Evolutionary conservation across 805 yeast species (phyloP).

Genomic region (Nakazawaea populi): DNA sequence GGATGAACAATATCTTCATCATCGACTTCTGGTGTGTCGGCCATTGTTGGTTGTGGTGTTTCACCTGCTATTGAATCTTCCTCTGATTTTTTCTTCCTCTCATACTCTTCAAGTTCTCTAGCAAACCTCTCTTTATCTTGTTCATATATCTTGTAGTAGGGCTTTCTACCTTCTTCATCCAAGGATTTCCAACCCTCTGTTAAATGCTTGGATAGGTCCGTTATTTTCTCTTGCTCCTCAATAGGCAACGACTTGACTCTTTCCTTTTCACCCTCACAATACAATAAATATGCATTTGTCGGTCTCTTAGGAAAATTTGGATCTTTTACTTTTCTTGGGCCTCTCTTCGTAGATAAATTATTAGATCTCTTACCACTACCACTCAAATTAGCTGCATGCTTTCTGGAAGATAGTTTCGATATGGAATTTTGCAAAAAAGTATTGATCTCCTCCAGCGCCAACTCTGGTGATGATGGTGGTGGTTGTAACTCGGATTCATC

Average conservation of each 20-base stretch:
- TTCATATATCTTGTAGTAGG: slow-evolving; percentile 69
- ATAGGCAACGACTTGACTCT: slow-evolving; percentile 51
- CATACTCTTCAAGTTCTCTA: slow-evolving; percentile 54
- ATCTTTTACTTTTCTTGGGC: slow-evolving; percentile 48
- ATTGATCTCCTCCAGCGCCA: slow-evolving; percentile 17
- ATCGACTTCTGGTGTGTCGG: not conserved
- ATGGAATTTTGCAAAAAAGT: slow-evolving; percentile 16
- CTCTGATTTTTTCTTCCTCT: slow-evolving; percentile 15
- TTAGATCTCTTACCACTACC: slow-evolving; percentile 13
- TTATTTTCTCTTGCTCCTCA: slow-evolving; percentile 32
- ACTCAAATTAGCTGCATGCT: slow-evolving; percentile 5
- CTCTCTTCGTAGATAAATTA: slow-evolving; percentile 15
- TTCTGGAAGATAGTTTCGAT: slow-evolving; percentile 20
- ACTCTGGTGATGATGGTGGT: not conserved
- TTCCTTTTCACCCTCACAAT: slow-evolving; percentile 84
- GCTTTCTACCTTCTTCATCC: slow-evolving; percentile 61
- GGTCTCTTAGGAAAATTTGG: slow-evolving; percentile 88
- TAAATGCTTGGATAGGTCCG: slow-evolving; percentile 70
- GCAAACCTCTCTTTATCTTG: slow-evolving; percentile 74
- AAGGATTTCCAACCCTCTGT: slow-evolving; percentile 83
- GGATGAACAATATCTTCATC: not conserved
- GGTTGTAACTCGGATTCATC: not conserved
- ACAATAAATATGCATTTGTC: slow-evolving; percentile 81
- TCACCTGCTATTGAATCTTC: not conserved
- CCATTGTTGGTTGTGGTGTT: not conserved